Evolutionary conservation across 2,329 filamentous ascomycete species (phyloP).

Genomic region (Cordyceps tenuipes): DNA sequence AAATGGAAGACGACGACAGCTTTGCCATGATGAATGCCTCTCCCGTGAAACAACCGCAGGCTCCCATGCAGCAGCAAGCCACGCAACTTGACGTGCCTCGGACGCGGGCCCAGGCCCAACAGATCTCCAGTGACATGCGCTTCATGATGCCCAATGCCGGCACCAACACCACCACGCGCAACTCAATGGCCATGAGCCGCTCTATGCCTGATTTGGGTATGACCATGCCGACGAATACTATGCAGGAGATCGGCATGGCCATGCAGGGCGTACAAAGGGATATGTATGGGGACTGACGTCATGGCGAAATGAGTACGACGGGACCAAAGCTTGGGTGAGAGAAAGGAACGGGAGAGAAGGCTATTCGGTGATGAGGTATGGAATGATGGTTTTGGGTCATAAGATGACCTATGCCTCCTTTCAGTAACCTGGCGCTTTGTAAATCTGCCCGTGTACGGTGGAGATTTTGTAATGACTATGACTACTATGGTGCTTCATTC

Average conservation of each 20-base stretch:
- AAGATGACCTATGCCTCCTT: not conserved
- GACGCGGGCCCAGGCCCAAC: conserved; percentile 30
- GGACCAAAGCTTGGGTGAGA: not conserved
- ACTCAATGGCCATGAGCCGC: conserved; percentile 32
- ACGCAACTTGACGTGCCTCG: conserved; percentile 35
- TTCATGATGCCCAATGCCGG: conserved; percentile 37
- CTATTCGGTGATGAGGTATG: not conserved
- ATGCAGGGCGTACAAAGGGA: conserved; percentile 40
- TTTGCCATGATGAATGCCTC: conserved; percentile 42
- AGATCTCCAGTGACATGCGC: conserved; percentile 26
- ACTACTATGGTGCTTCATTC: conserved; percentile 17
- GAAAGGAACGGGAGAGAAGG: not conserved
- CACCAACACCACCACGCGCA: conserved; percentile 26
- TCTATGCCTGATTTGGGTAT: conserved; percentile 40
- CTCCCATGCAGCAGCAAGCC: conserved; percentile 31
- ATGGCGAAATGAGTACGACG: not conserved
- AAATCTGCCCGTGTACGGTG: not conserved
- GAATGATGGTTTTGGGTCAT: not conserved
- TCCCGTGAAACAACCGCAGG: conserved; percentile 27
- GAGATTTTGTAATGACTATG: conserved; percentile 23
- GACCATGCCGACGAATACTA: conserved; percentile 30
- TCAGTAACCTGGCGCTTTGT: not conserved
- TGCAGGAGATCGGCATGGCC: conserved; percentile 37
- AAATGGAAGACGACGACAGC: conserved; percentile 52
- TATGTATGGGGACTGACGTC: conserved; percentile 43